These are phyloP conservation scores for Herpotrichia juniperi DNA, from an alignment of 2,329 filamentous ascomycete genomes.

Conservation along the genomic window DNA sequence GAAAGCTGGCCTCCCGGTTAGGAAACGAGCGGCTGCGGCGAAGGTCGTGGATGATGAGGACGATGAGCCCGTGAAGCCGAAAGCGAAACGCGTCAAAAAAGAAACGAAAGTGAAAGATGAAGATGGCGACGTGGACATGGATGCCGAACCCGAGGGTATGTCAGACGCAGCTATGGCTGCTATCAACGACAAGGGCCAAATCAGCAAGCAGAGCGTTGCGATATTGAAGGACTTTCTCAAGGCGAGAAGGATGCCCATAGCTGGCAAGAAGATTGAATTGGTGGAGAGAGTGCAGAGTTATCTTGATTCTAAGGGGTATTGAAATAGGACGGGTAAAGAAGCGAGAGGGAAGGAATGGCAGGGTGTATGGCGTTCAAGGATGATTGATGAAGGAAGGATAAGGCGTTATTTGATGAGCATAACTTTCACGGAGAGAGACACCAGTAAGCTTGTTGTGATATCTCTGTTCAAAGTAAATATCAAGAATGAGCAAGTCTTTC, in stretches of 20 bases:
- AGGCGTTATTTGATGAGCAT: no score
- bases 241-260: conserved; percentile 26
- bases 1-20: conserved; percentile 22
- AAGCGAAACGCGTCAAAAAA: conserved; percentile 21
- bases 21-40: conserved; percentile 50
- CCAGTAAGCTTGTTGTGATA: no score
- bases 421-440: no score
- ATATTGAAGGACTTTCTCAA: conserved; percentile 40
- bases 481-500: no score
- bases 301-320: conserved; percentile 39
- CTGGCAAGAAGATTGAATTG: conserved; percentile 46
- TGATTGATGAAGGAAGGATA: no score
- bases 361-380: no score
- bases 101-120: conserved; percentile 23
- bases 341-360: neutral
- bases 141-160: conserved; percentile 33
- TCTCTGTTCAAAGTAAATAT: no score
- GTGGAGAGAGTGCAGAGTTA: conserved; percentile 43
- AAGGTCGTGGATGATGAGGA: conserved; percentile 19
- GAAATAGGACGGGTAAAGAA: no score
- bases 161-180: conserved; percentile 53
- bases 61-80: conserved; percentile 25
- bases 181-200: conserved; percentile 50
- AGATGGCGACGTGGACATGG: conserved; percentile 27
- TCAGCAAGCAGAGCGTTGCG: conserved; percentile 49